Percentiles rank a stretch among this genome's conserved stretches.
Evolutionary conservation across 768 basidiomycete genomes (phyloP).

Genomic region (Thelephora aurantiotincta): DNA sequence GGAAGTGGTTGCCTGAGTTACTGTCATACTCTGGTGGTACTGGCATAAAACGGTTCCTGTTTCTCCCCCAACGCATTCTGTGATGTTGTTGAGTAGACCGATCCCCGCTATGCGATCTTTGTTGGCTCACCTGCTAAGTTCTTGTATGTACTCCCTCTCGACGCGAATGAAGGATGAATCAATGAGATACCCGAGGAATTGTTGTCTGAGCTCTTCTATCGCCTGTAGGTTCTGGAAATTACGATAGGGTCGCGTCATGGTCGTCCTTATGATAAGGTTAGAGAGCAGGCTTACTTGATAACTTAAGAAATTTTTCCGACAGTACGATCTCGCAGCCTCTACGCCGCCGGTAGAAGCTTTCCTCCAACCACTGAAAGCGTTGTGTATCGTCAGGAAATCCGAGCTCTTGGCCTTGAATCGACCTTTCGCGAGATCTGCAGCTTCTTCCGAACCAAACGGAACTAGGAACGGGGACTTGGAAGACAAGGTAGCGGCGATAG

Average conservation of each 20-base stretch:
- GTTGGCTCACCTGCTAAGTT: conserved; percentile 45
- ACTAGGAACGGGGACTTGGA: conserved; percentile 89
- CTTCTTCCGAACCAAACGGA: conserved; percentile 76
- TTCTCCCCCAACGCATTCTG: conserved; percentile 65
- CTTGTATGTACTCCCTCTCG: conserved; percentile 46
- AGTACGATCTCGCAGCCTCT: conserved; percentile 56
- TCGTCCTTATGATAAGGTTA: too few relatives aligned
- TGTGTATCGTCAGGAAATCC: conserved; percentile 88
- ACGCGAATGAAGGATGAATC: conserved; percentile 78
- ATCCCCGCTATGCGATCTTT: background rate
- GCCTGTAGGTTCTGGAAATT: conserved; percentile 69
- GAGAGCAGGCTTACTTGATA: conserved; percentile 41
- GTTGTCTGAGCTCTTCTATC: conserved; percentile 91
- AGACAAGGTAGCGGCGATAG: conserved; percentile 85
- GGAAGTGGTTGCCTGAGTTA: conserved; percentile 46
- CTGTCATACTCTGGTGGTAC: conserved; percentile 60
- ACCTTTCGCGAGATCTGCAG: conserved; percentile 74
- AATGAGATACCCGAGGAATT: conserved; percentile 40
- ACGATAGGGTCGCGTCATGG: background rate
- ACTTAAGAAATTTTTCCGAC: conserved; percentile 66
- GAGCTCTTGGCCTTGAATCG: conserved; percentile 78
- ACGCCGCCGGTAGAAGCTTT: conserved; percentile 48
- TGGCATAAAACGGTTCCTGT: conserved; percentile 58
- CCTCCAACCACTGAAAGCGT: conserved; percentile 83
- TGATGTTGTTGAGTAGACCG: background rate